phyloP scores from a whole-genome alignment of 805 yeast species.

The Tetrapisispora phaffii region DNA sequence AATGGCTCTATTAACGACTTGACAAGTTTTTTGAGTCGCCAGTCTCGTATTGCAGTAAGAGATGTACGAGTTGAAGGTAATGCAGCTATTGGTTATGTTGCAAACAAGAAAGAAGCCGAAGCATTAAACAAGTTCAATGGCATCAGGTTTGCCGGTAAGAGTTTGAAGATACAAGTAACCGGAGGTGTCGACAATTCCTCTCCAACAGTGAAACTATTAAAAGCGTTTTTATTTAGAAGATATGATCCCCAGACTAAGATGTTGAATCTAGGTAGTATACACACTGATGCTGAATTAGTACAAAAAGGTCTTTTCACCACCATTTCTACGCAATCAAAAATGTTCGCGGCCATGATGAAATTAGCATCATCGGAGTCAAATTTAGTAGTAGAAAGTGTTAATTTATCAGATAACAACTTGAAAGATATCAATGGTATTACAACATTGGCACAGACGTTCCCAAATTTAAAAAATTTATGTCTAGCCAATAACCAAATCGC shows the following conservation, averaged over 20 bases:
- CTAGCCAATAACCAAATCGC: conserved; percentile 64
- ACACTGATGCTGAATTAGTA: conserved; percentile 50
- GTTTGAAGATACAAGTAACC: conserved; percentile 43
- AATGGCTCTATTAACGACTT: conserved; percentile 65
- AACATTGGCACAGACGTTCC: conserved; percentile 64
- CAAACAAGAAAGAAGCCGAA: conserved; percentile 45
- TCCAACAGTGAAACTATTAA: conserved; percentile 52
- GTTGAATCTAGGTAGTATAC: conserved; percentile 58
- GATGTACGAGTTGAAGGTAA: conserved; percentile 49
- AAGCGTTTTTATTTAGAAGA: conserved; percentile 50
- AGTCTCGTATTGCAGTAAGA: conserved; percentile 45
- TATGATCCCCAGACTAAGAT: conserved; percentile 56
- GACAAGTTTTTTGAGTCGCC: conserved; percentile 58
- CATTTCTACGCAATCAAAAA: conserved; percentile 57
- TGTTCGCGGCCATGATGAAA: conserved; percentile 84
- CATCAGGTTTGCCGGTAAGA: conserved; percentile 69
- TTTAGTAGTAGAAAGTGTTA: conserved; percentile 53
- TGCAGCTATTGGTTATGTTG: conserved; percentile 50
- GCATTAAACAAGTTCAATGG: conserved; percentile 57
- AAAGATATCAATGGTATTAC: conserved; percentile 50
- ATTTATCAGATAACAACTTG: conserved; percentile 56
- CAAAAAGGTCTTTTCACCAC: conserved; percentile 57
- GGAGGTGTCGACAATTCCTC: conserved; percentile 9
- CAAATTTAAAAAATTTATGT: conserved; percentile 67
- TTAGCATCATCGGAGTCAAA: conserved; percentile 49